A percentile compares a stretch with the other conserved stretches of the same genome.
These are phyloP conservation scores for Hypoxylon lienhwacheense DNA, from an alignment of 495 filamentous ascomycete species.

Conservation along the genomic window DNA sequence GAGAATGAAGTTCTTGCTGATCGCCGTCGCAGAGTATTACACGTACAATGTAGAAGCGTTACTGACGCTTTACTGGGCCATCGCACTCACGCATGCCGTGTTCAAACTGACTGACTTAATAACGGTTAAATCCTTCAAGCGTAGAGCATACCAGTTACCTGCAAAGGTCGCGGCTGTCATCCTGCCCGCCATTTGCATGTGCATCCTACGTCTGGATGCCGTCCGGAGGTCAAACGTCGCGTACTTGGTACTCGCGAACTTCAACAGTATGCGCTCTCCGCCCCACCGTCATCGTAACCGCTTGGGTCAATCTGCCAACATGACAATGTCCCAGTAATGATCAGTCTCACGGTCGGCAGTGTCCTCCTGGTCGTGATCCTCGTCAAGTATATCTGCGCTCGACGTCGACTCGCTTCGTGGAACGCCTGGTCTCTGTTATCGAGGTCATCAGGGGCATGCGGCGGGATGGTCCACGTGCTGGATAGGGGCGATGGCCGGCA, in stretches of 20 bases:
- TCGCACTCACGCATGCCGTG: constrained; percentile 44
- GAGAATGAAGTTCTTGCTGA: not conserved
- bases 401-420: constrained; percentile 44
- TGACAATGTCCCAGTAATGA: constrained; percentile 40
- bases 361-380: constrained; percentile 48
- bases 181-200: constrained; percentile 43
- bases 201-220: constrained; percentile 39
- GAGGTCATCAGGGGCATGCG: constrained; percentile 18
- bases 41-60: constrained; percentile 53
- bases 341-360: constrained; percentile 44
- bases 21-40: constrained; percentile 46
- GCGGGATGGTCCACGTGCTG: constrained; percentile 22
- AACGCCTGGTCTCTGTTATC: constrained; percentile 39
- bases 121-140: constrained; percentile 24
- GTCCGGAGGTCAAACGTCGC: constrained; percentile 35
- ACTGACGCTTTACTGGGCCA: constrained; percentile 51
- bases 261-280: constrained; percentile 42
- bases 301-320: not conserved
- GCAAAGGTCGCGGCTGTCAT: constrained; percentile 43
- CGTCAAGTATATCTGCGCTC: constrained; percentile 50
- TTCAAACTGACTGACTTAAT: constrained; percentile 35
- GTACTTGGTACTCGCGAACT: constrained; percentile 46
- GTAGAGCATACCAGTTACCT: constrained; percentile 36
- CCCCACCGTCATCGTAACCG: not conserved
- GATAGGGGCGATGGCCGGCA: constrained; percentile 23